Conservation (phyloP, 2,329 filamentous ascomycete species). For the Graphilbum ipis-grandicollis region DNA sequence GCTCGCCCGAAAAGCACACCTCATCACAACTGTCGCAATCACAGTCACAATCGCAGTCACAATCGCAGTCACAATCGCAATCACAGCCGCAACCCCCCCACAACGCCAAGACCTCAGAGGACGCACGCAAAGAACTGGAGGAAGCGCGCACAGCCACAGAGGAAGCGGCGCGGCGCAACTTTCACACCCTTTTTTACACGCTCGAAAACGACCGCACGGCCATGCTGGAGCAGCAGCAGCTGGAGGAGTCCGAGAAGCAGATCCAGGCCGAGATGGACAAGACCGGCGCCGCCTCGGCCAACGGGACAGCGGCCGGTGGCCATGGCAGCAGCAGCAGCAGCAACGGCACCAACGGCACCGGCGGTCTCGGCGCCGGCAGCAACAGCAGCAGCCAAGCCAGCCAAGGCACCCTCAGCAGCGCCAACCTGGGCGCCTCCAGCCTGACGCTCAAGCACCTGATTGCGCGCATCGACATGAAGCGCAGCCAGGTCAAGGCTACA, state of each 20-base stretch:
- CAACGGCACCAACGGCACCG: slow-evolving; percentile 86
- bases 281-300: slow-evolving; percentile 24
- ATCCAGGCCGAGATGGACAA: slow-evolving; percentile 88
- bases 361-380: slow-evolving; percentile 79
- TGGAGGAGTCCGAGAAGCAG: slow-evolving; percentile 92
- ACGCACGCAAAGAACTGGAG: slow-evolving; percentile 84
- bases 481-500: slow-evolving; percentile 75
- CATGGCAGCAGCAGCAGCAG: slow-evolving; percentile 72
- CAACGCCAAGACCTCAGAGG: slow-evolving; percentile 53
- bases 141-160: slow-evolving; percentile 83
- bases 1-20: slow-evolving; percentile 38
- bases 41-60: not conserved
- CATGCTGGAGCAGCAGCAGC: slow-evolving; percentile 92
- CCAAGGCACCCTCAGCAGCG: slow-evolving; percentile 79
- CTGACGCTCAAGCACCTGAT: slow-evolving; percentile 95
- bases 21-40: slow-evolving; percentile 1
- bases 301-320: slow-evolving; percentile 8
- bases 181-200: slow-evolving; percentile 88
- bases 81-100: not conserved
- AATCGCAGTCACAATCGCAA: not conserved
- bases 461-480: slow-evolving; percentile 83
- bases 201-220: slow-evolving; percentile 88
- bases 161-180: slow-evolving; percentile 75
- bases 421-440: slow-evolving; percentile 89
- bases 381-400: slow-evolving; percentile 77